Evolutionary conservation across 176 grass and related monocot species (phyloP).

Genomic region (Guadua angustifolia): DNA sequence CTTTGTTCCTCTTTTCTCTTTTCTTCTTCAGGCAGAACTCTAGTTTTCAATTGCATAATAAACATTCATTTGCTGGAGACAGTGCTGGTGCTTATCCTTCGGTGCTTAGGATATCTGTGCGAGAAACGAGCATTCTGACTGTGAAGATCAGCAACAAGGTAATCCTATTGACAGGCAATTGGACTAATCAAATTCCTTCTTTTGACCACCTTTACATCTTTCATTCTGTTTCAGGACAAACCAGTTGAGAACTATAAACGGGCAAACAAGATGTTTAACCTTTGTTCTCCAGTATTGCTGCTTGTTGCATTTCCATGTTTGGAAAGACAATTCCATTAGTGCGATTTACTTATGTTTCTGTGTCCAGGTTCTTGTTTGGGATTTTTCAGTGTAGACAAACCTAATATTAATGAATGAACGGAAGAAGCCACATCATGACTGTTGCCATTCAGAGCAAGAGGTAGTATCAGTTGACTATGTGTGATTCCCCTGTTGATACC

Average conservation of each 20-base stretch:
- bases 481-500: background rate
- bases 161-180: no score
- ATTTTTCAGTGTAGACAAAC: slow-evolving; percentile 99
- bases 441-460: slow-evolving; percentile 81
- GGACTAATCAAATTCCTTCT: no score
- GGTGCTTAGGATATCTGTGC: no score
- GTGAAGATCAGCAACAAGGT: no score
- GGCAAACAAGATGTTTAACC: slow-evolving; percentile 85
- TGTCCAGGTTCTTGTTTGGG: slow-evolving; percentile 92
- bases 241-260: slow-evolving; percentile 85
- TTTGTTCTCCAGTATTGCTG: slow-evolving; percentile 77
- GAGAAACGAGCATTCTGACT: no score
- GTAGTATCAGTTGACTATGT: slow-evolving; percentile 51
- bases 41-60: no score
- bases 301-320: slow-evolving; percentile 50
- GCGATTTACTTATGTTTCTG: slow-evolving; percentile 67
- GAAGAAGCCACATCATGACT: slow-evolving; percentile 72
- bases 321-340: slow-evolving; percentile 37
- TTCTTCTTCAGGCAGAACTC: no score
- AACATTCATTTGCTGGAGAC: no score
- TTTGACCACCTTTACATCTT: slow-evolving; percentile 18
- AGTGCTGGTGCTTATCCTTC: no score
- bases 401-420: slow-evolving; percentile 98
- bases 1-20: no score
- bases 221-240: slow-evolving; percentile 79